Evolutionary conservation across 129 eudicot genomes (phyloP), one percentile per base, ranked within the genome.

Genomic region (Lactuca saligna): DNA sequence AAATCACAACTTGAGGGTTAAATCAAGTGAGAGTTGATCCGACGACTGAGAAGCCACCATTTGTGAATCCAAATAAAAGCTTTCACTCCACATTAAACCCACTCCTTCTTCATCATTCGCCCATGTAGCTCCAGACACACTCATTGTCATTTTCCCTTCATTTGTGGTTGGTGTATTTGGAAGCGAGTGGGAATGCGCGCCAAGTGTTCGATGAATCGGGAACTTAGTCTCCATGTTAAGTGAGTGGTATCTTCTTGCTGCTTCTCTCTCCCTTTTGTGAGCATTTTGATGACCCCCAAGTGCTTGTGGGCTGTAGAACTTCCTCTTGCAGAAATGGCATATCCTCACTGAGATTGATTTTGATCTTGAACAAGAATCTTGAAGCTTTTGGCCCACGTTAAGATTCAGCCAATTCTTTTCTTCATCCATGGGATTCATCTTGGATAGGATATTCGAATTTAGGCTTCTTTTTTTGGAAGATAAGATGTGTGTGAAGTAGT

Each of bases 211-310:
- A 59, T 55, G 63, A 72, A 75, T 17, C 44, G 78, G 16, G 51
- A 69, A 42, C 20, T 64, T 53, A 9, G 75, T 49, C 7, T 82
- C 85, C 68, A 76, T 44, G 49, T 61, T 66, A 71, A 76, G 79
- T 7, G 94, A 78, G 59, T 81, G 91, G 63, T 76, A 79, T 79
- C 86, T 76, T 73, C 86, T 87, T 57, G 81, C 87, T 31, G 82
- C 82, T 12, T 88, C 94, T 80, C 97, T 82, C 57, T 90, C 97
- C 69, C 87, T 81, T 82, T 81, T 91, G 85, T 91, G 92, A 6
- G 95, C 92, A 66, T 87, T 91, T 78, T 91, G 97, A 72, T 87
- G 95, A 20, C 97, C 95, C 7, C 97, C 95, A 1, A 91, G 71
- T 65, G 97, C 97, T 73, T 91, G 92, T 57, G 97, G 78, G 62